phyloP scores from a whole-genome alignment of 306 rosid genomes.

The Sindora glabra region DNA sequence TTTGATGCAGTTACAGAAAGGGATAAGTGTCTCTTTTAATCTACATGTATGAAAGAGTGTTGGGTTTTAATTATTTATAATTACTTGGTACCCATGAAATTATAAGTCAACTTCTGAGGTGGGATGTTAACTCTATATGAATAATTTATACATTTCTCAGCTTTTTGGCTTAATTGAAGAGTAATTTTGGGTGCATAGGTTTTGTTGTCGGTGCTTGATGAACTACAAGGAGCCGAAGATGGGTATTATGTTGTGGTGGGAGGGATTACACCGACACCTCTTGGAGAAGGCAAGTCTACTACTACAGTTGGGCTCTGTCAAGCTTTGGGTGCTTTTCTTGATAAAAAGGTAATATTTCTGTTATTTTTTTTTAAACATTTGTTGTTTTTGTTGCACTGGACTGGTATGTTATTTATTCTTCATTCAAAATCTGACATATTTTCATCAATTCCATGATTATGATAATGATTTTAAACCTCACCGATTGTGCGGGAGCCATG shows the following conservation, averaged over 20 bases:
- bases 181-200: constrained; percentile 40
- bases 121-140: too few species aligned
- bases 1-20: too few species aligned
- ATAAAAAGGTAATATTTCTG: constrained; percentile 65
- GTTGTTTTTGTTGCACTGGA: background rate
- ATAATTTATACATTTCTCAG: too few species aligned
- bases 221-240: constrained; percentile 52
- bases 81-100: background rate
- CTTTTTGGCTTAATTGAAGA: background rate
- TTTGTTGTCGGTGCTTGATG: constrained; percentile 68
- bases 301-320: constrained; percentile 98
- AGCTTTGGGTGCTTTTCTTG: constrained; percentile 96
- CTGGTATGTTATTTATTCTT: too few species aligned
- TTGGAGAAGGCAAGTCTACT: constrained; percentile 97
- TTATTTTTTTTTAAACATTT: background rate
- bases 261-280: constrained; percentile 97
- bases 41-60: too few species aligned
- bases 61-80: background rate
- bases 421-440: background rate
- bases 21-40: too few species aligned
- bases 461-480: background rate
- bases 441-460: too few species aligned
- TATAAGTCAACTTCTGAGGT: background rate
- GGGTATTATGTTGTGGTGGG: constrained; percentile 98
- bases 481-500: background rate